Evolutionary conservation across 73 alveolate species (phyloP), one percentile per base, ranked within the genome.

Genomic region (Uronychia binucleata): DNA sequence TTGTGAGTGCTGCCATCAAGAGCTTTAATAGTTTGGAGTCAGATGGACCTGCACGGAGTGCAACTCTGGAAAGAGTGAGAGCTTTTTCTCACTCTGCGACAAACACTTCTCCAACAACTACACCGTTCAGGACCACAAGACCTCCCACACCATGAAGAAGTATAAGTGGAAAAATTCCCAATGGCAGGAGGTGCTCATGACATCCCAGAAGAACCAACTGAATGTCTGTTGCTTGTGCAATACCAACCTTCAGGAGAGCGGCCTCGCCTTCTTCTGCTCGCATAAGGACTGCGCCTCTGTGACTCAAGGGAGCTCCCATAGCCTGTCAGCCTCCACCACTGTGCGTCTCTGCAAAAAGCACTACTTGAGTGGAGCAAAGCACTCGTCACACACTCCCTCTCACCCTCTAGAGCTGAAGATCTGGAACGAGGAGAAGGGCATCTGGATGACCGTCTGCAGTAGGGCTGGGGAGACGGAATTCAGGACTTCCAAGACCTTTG

Each of bases 1-100:
- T 27, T 75, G 81, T 75, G 81, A 75, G 1, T 75, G 81, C 81
- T 75, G 81, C 30, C 81, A 75, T 75, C n/a, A 26, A 27, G 32
- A 75, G 27, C 28, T 13, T 5, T 8, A 30, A 5, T 25, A 28
- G 46, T 28, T 28, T 5, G 28, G n/a, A 30, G 32, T 32, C 30
- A 75, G 81, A 75, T 75, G 81, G 81, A 75, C 81, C 5, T 75
- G 81, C 58, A 28, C 32, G 1, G 81, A 75, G 1, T 75, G 81
- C 81, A 26, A 8, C 32, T 32, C 81, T 75, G 46, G 59, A 1
- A 30, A 30, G 28, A 75, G 30, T 13, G n/a, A 26, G 27, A 28
- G 59, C 32, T 75, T 30, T 8, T 46, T 46, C 19, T 28, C 81
- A 8, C 58, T 75, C 28, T 75, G 81, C 58, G 81, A 75, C 59